Conservation (phyloP, 208 protist genomes). For the Acanthamoeba culbertsoni region DNA sequence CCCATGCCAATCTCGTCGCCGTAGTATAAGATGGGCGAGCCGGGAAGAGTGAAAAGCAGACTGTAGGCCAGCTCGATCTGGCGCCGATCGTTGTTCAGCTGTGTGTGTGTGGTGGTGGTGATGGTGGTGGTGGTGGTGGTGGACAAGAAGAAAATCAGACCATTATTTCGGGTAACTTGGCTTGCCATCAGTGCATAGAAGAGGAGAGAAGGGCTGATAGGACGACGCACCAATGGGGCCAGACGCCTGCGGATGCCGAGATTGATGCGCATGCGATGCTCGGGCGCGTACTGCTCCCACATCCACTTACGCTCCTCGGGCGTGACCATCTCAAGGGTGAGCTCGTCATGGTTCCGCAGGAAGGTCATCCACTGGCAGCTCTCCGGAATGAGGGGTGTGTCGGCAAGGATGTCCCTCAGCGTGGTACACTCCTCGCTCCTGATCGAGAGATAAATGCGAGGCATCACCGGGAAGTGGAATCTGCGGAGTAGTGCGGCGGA, state of each 20-base stretch:
- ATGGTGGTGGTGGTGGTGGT: too few species aligned
- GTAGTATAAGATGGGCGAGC: slow-evolving; percentile 81
- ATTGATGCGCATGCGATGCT: slow-evolving; percentile 75
- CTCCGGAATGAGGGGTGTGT: slow-evolving; percentile 73
- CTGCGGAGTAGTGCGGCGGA: too few species aligned
- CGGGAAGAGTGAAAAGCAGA: slow-evolving; percentile 77
- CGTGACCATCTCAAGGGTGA: slow-evolving; percentile 83
- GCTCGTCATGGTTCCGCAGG: slow-evolving; percentile 80
- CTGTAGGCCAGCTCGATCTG: slow-evolving; percentile 75
- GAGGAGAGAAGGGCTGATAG: neutral
- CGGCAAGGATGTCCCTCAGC: slow-evolving; percentile 70
- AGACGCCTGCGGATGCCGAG: slow-evolving; percentile 79
- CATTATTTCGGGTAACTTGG: too few species aligned
- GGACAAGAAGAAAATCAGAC: neutral
- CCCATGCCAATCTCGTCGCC: slow-evolving; percentile 83
- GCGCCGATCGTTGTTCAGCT: slow-evolving; percentile 71
- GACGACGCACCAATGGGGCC: slow-evolving; percentile 64
- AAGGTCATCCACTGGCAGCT: slow-evolving; percentile 81
- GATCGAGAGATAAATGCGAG: slow-evolving; percentile 78
- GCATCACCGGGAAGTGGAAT: slow-evolving; percentile 83
- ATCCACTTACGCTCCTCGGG: slow-evolving; percentile 79
- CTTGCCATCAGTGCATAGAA: neutral
- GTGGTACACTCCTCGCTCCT: slow-evolving; percentile 53
- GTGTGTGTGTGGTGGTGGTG: too few species aligned
- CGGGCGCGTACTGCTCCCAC: slow-evolving; percentile 79